Evolutionary conservation across 495 filamentous ascomycete genomes (phyloP).

Genomic region (Neurospora intermedia): DNA sequence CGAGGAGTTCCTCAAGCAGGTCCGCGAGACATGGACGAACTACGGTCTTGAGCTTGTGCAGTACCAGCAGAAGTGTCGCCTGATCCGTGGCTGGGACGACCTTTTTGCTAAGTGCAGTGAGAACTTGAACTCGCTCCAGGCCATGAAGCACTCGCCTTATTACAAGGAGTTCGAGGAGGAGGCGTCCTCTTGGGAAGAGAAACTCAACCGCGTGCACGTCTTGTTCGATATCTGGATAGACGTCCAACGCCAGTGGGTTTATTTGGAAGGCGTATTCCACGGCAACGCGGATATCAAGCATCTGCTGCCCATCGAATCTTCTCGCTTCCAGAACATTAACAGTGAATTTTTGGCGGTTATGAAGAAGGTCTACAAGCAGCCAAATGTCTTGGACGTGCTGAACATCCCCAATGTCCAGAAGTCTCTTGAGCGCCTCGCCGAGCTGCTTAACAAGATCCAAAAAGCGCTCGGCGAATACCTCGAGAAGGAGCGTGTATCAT

Average conservation of each 20-base stretch:
- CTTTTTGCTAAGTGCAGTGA: slow-evolving; percentile 98
- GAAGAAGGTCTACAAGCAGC: slow-evolving; percentile 95
- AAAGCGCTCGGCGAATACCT: slow-evolving; percentile 98
- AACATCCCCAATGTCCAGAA: slow-evolving; percentile 93
- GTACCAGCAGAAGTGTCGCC: slow-evolving; percentile 93
- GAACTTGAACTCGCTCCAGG: slow-evolving; percentile 92
- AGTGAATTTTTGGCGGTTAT: slow-evolving; percentile 95
- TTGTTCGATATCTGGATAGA: slow-evolving; percentile 99
- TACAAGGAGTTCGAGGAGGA: slow-evolving; percentile 99
- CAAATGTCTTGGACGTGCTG: slow-evolving; percentile 88
- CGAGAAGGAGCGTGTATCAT: slow-evolving; percentile 91
- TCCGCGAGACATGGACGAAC: slow-evolving; percentile 91
- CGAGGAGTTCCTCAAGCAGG: slow-evolving; percentile 94
- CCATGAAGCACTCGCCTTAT: slow-evolving; percentile 97
- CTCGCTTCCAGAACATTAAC: slow-evolving; percentile 97
- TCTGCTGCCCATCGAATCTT: slow-evolving; percentile 88
- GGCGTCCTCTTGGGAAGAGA: slow-evolving; percentile 93
- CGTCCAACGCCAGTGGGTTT: slow-evolving; percentile 98
- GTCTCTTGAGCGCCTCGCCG: slow-evolving; percentile 84
- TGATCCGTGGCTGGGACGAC: slow-evolving; percentile 97
- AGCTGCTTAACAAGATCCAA: slow-evolving; percentile 96
- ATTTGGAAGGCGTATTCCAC: slow-evolving; percentile 95
- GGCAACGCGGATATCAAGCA: slow-evolving; percentile 99
- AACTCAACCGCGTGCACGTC: slow-evolving; percentile 91
- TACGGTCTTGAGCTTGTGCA: slow-evolving; percentile 90